A percentile compares a stretch with the other conserved stretches of the same genome.
Conservation (phyloP, 2,329 filamentous ascomycete genomes). For the Fusarium chlamydosporum region DNA sequence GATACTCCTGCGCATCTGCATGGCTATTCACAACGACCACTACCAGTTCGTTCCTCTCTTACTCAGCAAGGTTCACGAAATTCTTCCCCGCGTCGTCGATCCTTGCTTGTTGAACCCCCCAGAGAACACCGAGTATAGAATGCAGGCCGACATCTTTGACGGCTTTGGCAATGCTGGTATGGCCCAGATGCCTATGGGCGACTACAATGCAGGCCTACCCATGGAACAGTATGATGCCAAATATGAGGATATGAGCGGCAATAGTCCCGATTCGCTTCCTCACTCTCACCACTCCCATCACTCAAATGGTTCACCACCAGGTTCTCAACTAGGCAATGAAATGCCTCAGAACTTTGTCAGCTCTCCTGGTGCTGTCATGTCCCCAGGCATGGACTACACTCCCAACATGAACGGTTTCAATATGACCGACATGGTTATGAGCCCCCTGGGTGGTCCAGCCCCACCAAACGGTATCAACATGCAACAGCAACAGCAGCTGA, state of each 20-base stretch:
- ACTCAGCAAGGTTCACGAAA: conserved; percentile 80
- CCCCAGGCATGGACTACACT: conserved; percentile 65
- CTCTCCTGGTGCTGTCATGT: conserved; percentile 66
- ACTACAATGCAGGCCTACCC: conserved; percentile 63
- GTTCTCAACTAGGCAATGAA: conserved; percentile 50
- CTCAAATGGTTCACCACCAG: conserved; percentile 51
- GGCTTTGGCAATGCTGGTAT: conserved; percentile 75
- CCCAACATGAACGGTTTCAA: conserved; percentile 61
- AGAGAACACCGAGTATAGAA: conserved; percentile 61
- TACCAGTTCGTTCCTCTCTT: conserved; percentile 83
- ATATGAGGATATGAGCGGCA: conserved; percentile 55
- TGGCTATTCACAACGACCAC: conserved; percentile 81
- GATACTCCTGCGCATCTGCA: conserved; percentile 72
- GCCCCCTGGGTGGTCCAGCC: conserved; percentile 57
- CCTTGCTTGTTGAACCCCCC: conserved; percentile 72
- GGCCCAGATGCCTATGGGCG: conserved; percentile 65
- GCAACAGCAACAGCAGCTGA: conserved; percentile 49
- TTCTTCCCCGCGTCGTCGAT: conserved; percentile 73
- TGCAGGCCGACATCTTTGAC: conserved; percentile 73
- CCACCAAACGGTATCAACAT: conserved; percentile 46
- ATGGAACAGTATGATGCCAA: conserved; percentile 61
- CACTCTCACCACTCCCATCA: conserved; percentile 50
- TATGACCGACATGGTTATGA: conserved; percentile 69
- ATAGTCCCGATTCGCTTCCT: conserved; percentile 53
- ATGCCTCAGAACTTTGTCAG: conserved; percentile 67